These are phyloP conservation scores for Eucalyptus rudis DNA, from an alignment of 345 rosid species.

Conservation along the genomic window DNA sequence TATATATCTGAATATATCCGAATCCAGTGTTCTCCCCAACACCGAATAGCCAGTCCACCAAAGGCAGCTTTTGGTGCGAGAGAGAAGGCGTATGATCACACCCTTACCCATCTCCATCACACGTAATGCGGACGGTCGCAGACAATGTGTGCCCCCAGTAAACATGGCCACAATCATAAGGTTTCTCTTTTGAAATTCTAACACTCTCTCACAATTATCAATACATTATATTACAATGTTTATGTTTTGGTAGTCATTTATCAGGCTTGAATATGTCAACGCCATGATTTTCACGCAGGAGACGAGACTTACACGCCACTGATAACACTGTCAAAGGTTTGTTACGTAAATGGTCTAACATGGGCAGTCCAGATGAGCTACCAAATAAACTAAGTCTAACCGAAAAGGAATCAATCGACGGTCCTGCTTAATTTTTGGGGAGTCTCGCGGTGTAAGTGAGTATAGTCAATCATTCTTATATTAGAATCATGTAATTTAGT, in stretches of 20 bases:
- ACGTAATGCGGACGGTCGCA: background rate
- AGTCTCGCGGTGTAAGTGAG: background rate
- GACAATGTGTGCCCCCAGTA: background rate
- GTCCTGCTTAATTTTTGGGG: background rate
- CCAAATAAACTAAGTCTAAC: background rate
- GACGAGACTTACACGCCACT: background rate
- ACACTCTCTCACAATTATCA: background rate
- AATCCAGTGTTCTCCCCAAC: no score
- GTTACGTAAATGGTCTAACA: background rate
- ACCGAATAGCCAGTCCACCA: no score
- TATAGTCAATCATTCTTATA: background rate
- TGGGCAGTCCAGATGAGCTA: background rate
- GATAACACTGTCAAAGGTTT: background rate
- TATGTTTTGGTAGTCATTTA: background rate
- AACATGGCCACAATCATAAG: background rate
- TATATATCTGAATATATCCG: no score
- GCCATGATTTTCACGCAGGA: background rate
- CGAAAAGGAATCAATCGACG: background rate
- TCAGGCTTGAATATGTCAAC: background rate
- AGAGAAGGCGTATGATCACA: background rate
- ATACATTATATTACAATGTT: background rate
- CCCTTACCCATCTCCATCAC: background rate
- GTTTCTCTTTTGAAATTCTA: background rate
- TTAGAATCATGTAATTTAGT: background rate
- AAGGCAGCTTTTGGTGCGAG: background rate